Base-by-base conservation (phyloP, 345 rosid species). In the Dipteronia dyeriana region DNA sequence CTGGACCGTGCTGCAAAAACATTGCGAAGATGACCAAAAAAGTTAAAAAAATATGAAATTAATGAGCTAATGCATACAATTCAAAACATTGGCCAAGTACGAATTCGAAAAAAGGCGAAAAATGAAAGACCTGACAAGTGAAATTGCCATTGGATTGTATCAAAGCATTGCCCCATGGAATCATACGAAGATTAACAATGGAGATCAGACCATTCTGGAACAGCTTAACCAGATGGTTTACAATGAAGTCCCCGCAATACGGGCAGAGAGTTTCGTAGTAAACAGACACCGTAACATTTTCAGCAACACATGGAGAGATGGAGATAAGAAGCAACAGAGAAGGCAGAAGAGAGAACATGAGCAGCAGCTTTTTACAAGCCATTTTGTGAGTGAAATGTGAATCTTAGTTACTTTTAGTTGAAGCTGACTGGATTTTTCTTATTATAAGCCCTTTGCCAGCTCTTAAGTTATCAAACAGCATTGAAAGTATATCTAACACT, bases 261-360 rank as follows among this genome's bases (percentile, higher is more conserved):
- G 97, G 97, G 66, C 97, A 93, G 8, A 95, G 81, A 20, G 93
- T 69, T 81, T 93, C 97, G 64, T 93, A 91, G 89, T 93, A 93
- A 54, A 95, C 66, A 75, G 91, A 88, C 66, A 95, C 45, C 0
- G 84, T 85, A 7, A 95, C 96, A 31, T 79, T 88, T 26, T 82
- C 79, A 22, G 82, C 12, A n/a, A 72, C 39, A 73, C 81, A 74
- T 47, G 65, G 71, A 60, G 74, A 72, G 66, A 53, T 38, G 14
- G 26, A 47, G 45, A 68, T 5, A 14, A 70, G 31, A 16, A 76
- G 3, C 16, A 76, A 7, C 16, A 41, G 7, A 26, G 45, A 76
- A 53, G 56, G 43, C 10, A 75, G 22, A 6, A 82, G 67, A 38
- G 68, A 76, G 76, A 68, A 49, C 19, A 10, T 29, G 39, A 68